phyloP scores from a whole-genome alignment of 352 stramenopile species.

The Phytophthora constricta region DNA sequence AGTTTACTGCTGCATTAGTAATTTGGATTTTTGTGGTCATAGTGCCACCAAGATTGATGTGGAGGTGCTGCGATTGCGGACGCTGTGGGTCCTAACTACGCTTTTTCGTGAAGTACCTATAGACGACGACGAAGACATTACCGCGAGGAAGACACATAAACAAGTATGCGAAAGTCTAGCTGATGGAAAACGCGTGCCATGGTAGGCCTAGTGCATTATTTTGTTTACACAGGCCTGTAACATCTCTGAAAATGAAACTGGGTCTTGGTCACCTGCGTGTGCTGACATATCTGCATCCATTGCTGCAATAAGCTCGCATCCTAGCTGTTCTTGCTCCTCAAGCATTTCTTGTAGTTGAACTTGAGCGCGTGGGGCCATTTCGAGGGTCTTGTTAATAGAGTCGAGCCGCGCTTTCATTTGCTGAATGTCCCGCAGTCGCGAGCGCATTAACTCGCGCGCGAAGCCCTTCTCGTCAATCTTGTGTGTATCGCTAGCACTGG shows the following conservation, averaged over 20 bases:
- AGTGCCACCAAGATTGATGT: not conserved
- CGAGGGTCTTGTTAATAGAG: not conserved
- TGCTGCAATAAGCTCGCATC: not conserved
- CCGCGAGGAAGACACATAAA: not conserved
- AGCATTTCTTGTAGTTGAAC: not conserved
- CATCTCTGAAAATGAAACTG: not conserved
- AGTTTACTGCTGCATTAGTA: not conserved
- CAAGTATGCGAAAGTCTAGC: not conserved
- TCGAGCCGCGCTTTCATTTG: not conserved
- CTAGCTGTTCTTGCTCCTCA: not conserved
- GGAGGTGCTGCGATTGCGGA: not conserved
- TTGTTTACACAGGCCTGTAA: not conserved
- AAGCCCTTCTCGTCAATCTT: not conserved
- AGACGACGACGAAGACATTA: not conserved
- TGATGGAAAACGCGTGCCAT: not conserved
- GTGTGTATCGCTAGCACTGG: not conserved
- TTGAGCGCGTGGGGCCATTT: not conserved
- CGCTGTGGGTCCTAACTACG: not conserved
- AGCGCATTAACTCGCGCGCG: not conserved
- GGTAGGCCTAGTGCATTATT: not conserved
- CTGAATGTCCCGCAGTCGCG: not conserved
- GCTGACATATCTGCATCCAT: not conserved
- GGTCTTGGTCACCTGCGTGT: not conserved
- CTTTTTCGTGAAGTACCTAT: not conserved
- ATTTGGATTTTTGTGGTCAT: not conserved